A percentile compares a stretch with the other conserved stretches of the same genome.
phyloP scores from a whole-genome alignment of 176 grass and related monocot genomes.

The Zizania latifolia region DNA sequence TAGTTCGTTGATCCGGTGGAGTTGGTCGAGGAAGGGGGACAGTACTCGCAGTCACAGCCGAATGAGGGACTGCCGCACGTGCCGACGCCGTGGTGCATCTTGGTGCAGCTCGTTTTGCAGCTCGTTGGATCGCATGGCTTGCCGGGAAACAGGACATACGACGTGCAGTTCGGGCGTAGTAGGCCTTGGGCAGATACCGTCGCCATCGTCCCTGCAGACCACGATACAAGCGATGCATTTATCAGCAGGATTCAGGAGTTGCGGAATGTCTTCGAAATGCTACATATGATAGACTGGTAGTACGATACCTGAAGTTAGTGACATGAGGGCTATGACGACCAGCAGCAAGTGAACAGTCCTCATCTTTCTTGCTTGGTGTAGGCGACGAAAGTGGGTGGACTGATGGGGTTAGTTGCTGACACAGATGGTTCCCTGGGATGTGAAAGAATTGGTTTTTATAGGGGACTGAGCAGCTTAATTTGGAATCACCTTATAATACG shows the following conservation, averaged over 20 bases:
- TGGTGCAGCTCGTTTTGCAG: too few relatives aligned
- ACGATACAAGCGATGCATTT: neutral
- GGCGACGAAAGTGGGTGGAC: neutral
- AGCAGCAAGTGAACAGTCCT: neutral
- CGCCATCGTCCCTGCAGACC: neutral
- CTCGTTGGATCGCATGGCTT: neutral
- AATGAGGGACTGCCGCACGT: neutral
- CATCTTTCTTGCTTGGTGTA: neutral
- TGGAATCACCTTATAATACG: neutral
- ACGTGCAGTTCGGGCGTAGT: neutral
- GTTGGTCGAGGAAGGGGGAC: neutral
- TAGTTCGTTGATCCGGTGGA: neutral
- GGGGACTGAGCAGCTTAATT: neutral
- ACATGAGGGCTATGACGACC: slow-evolving; percentile 10
- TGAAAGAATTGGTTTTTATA: neutral
- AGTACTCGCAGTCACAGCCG: slow-evolving; percentile 36
- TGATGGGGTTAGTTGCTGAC: neutral
- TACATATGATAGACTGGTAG: too few relatives aligned
- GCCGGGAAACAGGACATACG: neutral
- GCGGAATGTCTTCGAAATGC: neutral
- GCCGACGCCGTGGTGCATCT: neutral
- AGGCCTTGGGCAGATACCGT: neutral
- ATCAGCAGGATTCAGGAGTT: neutral
- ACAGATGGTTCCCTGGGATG: neutral
- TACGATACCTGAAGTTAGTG: slow-evolving; percentile 23